phyloP scores from a whole-genome alignment of 1,284 basidiomycete genomes.

The Pseudozyma tsukubaensis region DNA sequence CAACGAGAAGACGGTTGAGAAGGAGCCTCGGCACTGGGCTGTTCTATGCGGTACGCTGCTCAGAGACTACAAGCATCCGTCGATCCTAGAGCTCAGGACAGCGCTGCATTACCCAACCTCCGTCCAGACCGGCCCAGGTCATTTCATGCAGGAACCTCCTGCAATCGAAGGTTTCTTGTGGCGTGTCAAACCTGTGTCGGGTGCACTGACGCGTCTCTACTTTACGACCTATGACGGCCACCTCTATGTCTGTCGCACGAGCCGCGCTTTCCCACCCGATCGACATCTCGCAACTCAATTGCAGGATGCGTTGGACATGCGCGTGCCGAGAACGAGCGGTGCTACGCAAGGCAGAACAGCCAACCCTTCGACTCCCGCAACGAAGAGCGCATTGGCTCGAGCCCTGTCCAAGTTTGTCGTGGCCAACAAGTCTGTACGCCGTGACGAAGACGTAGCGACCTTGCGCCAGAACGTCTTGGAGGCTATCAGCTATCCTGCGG shows the following conservation, averaged over 20 bases:
- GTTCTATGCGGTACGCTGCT: slow-evolving; percentile 80
- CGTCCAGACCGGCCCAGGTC: slow-evolving; percentile 74
- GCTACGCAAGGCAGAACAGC: slow-evolving; percentile 16
- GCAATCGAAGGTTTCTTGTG: slow-evolving; percentile 81
- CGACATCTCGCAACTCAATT: slow-evolving; percentile 73
- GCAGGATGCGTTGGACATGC: slow-evolving; percentile 39
- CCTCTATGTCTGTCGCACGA: slow-evolving; percentile 75
- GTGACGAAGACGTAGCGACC: slow-evolving; percentile 65
- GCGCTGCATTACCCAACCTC: slow-evolving; percentile 76
- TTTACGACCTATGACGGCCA: slow-evolving; percentile 79
- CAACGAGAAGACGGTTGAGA: slow-evolving; percentile 76
- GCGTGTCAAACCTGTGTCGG: slow-evolving; percentile 76
- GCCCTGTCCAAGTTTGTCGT: slow-evolving; percentile 47
- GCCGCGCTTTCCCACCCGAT: slow-evolving; percentile 76
- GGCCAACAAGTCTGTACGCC: slow-evolving; percentile 40
- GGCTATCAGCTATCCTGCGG: slow-evolving; percentile 49
- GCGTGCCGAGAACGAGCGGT: slow-evolving; percentile 33
- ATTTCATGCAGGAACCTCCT: slow-evolving; percentile 76
- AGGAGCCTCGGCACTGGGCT: slow-evolving; percentile 76
- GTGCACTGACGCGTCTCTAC: slow-evolving; percentile 76
- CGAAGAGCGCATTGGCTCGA: slow-evolving; percentile 22
- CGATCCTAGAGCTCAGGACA: slow-evolving; percentile 79
- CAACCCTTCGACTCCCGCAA: slow-evolving; percentile 9
- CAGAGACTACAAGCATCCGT: slow-evolving; percentile 71
- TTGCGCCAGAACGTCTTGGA: slow-evolving; percentile 65